Evolutionary conservation across 176 grass and related monocot species (phyloP), one percentile per base, ranked within the genome.

Genomic region (Metroxylon sagu): DNA sequence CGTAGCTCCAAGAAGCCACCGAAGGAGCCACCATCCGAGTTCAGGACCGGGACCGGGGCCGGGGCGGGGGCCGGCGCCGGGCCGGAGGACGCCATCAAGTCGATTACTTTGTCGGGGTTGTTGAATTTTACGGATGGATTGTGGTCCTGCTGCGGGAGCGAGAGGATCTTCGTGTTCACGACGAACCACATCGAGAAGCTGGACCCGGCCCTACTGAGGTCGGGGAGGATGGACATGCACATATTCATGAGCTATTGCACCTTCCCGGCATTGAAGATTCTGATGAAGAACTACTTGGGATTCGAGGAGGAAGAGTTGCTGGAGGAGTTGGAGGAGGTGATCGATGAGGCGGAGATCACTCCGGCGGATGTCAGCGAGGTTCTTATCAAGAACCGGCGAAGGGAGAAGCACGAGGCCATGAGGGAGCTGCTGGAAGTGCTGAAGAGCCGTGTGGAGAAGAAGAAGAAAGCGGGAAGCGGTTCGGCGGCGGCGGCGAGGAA

Each of bases 161-260:
- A 95, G 85, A 80, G 85, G 58, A 95, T 89, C 53, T 89, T 95
- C 55, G 79, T 95, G 2, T 95, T 95, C 82, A 95, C 90, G 17
- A 95, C 85, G 8, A 95, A 95, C 76, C 85, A 89, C 82, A 18
- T 95, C 62, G 82, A 95, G 63, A 95, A 89, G 73, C 85, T 95
- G 25, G 90, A 89, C 83, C 76, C 76, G 50, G 90, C 90, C 65
- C 76, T 95, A 79, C 76, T 89, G 64, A 82, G 90, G 3, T 85
- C 90, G 1, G 90, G 90, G 5, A 77, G 90, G 16, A 95, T 95
- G 90, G 85, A 95, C 77, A 89, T 86, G 90, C 90, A 95, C 76
- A 67, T 89, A 50, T 80, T 83, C 75, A 89, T 95, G 90, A 78
- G 79, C 76, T 86, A 76, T 67, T 95, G 90, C 74, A 71, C 85